Evolutionary conservation across 176 grass and related monocot species (phyloP), one percentile per base, ranked within the genome.

Genomic region (Aegilops sharonensis): DNA sequence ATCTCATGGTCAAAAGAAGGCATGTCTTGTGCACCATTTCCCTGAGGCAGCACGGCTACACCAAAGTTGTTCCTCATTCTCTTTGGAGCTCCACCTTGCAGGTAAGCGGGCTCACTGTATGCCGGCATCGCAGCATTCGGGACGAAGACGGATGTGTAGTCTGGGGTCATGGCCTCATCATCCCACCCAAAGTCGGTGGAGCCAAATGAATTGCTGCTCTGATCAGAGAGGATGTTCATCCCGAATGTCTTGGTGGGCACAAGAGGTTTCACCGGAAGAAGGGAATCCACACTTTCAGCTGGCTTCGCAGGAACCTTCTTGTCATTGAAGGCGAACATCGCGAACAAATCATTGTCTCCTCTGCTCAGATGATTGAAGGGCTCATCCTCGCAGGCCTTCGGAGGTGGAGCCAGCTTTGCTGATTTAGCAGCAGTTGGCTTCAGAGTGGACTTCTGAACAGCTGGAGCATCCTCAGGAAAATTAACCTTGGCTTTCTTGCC

Each of bases 401-500:
- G 42, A 15, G 74, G 67, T 78, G 68, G 69, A 87, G 75, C 56
- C 52, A 85, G 37, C 31, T 77, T 86, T 70, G 82, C 45, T 79
- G 34, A 54, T 43, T 83, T 88, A 32, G 72, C 43, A 62, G 57
- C 65, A 75, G 25, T 72, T 87, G 47, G 66, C 54, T 91, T 87
- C 31, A 4, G 14, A 4, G 42, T 50, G 14, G 37, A 48, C 63
- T 84, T 90, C 30, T 88, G 85, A 81, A 79, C 40, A 84, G 35
- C 17, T 48, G 18, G 7, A 71, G 23, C 74, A 85, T 93, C 89
- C 37, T 91, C 92, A 20, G 94, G 91, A 78, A 96, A 93, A 62
- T 96, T 96, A 11, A 93, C 91, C 85, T 96, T 96, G 4, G 94
- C 94, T 21, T 96, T 96, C 69, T 91, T 93, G 9, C 94, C 94